These are phyloP conservation scores for Diaporthe sp. DNA, from an alignment of 2,329 filamentous ascomycete genomes.

Conservation along the genomic window DNA sequence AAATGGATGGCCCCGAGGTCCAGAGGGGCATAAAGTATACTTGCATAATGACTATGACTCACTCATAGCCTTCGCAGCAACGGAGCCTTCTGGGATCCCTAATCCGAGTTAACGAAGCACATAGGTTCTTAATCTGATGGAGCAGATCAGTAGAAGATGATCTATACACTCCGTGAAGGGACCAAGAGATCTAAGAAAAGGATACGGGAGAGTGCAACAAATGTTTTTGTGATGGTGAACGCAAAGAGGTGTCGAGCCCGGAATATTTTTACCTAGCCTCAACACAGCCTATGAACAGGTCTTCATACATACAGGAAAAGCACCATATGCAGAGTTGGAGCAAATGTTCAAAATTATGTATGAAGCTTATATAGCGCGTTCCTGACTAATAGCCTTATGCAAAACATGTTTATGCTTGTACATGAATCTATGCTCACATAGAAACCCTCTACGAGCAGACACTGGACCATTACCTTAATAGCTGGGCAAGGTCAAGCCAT, in stretches of 20 bases:
- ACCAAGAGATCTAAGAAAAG: neutral
- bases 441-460: neutral
- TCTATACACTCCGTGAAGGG: neutral
- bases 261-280: neutral
- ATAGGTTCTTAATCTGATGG: neutral
- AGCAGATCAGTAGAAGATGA: neutral
- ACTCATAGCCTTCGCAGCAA: neutral
- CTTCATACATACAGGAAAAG: neutral
- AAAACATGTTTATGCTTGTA: neutral
- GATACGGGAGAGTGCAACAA: neutral
- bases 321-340: neutral
- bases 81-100: neutral
- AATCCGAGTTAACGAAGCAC: neutral
- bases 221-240: neutral
- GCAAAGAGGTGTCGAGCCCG: neutral
- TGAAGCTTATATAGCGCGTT: neutral
- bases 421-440: neutral
- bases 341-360: neutral
- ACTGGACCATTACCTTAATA: too few species aligned
- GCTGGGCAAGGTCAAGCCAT: neutral
- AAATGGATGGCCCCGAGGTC: neutral
- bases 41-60: neutral
- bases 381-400: neutral
- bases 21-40: neutral
- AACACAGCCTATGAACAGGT: neutral